These are phyloP conservation scores for Pseudogymnoascus sp. DNA, from an alignment of 2,329 filamentous ascomycete species.

Conservation along the genomic window DNA sequence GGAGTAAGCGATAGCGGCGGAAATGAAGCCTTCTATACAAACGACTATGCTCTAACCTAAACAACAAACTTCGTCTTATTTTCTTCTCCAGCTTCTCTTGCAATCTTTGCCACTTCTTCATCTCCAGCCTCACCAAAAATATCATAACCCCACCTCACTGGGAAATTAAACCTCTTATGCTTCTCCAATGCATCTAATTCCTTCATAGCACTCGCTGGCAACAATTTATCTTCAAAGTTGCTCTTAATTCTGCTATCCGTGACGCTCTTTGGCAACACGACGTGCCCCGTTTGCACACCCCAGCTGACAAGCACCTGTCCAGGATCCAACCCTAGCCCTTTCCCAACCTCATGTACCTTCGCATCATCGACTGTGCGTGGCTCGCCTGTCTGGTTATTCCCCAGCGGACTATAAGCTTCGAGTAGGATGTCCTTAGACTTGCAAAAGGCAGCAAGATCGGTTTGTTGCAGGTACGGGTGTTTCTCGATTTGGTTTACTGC, in stretches of 20 bases:
- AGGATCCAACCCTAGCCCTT: slow-evolving; percentile 46
- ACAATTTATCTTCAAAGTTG: slow-evolving; percentile 49
- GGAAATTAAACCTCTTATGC: slow-evolving; percentile 37
- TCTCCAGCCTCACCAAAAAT: slow-evolving; percentile 38
- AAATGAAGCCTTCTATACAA: not conserved
- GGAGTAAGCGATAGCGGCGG: not conserved
- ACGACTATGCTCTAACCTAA: slow-evolving; percentile 9
- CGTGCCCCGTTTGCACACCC: slow-evolving; percentile 48
- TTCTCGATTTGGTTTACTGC: slow-evolving; percentile 51
- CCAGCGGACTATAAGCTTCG: slow-evolving; percentile 43
- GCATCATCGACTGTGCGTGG: slow-evolving; percentile 45
- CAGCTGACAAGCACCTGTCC: slow-evolving; percentile 53
- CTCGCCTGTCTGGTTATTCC: slow-evolving; percentile 46
- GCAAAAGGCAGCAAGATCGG: slow-evolving; percentile 39
- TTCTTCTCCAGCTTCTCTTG: slow-evolving; percentile 28
- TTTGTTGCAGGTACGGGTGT: slow-evolving; percentile 44
- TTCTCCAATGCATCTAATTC: slow-evolving; percentile 33
- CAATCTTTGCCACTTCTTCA: slow-evolving; percentile 29
- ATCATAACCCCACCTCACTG: slow-evolving; percentile 35
- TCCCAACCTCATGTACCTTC: slow-evolving; percentile 48
- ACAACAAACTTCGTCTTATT: slow-evolving; percentile 31
- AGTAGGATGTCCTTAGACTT: slow-evolving; percentile 35
- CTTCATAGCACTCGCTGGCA: slow-evolving; percentile 31
- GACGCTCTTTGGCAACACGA: slow-evolving; percentile 57
- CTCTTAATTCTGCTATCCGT: slow-evolving; percentile 49